Base-by-base conservation (phyloP, 169 alveolate species). In the Hammondia hammondi region DNA sequence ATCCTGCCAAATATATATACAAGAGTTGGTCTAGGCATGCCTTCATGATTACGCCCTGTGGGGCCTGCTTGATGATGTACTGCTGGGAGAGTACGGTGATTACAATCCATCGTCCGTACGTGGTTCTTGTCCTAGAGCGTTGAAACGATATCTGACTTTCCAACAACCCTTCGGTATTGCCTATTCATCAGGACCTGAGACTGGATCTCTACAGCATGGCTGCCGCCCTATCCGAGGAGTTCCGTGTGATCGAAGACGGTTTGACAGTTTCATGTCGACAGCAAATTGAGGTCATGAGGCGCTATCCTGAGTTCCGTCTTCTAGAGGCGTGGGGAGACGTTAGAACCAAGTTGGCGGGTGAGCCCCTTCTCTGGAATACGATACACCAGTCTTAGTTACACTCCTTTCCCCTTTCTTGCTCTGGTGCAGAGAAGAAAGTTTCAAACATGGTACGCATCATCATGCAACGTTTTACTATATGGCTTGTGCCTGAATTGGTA, bases 261-360 rank as follows among this genome's bases (percentile, higher is more conserved):
- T n/a, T 82, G 72, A 82, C 57, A n/a, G 70, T 27, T 19, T n/a
- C 29, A 45, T 35, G 43, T 10, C 24, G 39, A 35, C 90, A 82
- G 29, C 90, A 82, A 29, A 45, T 82, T 9, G 90, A 82, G 70
- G 32, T 43, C 9, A 43, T 82, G 90, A 37, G 43, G 0, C 37
- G 32, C 19, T 48, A 82, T n/a, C 90, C 90, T 52, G 70, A 45
- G 90, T 48, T 45, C 90, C 43, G 90, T 82, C 90, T 43, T 29
- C 90, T 82, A 29, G 90, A 82, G 35, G 70, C 70, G 2, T 82
- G 90, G 90, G 90, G 70, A 19, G 90, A 48, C 17, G 90, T 82
- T 27, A 37, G 70, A 35, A 43, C 43, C 90, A 35, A n/a, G 71
- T 52, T 82, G 2, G 32, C 7, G 24, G 90, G 90, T 82, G 70